Evolutionary conservation across 2,329 filamentous ascomycete species (phyloP).

Genomic region (Penicillium sp.): DNA sequence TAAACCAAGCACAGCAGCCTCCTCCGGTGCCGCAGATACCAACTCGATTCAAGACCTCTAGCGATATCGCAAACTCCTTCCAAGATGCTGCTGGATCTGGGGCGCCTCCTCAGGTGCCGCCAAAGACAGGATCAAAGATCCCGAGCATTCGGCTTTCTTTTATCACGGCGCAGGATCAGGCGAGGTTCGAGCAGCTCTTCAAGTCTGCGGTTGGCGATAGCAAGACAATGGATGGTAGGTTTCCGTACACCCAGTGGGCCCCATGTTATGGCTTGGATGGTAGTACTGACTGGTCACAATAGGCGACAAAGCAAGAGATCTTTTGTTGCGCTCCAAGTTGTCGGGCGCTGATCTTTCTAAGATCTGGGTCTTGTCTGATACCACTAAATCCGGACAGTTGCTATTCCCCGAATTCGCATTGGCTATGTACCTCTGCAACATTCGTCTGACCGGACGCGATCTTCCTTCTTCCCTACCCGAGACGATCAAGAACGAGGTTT

Average conservation of each 20-base stretch:
- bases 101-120: conserved; percentile 59
- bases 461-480: conserved; percentile 75
- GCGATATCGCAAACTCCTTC: conserved; percentile 64
- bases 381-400: conserved; percentile 91
- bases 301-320: conserved; percentile 82
- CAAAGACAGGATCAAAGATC: conserved; percentile 68
- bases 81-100: conserved; percentile 38
- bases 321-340: conserved; percentile 83
- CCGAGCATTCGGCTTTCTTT: conserved; percentile 93
- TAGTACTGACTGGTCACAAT: conserved; percentile 14
- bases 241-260: not conserved
- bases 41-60: conserved; percentile 60
- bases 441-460: conserved; percentile 82
- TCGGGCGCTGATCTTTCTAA: conserved; percentile 83
- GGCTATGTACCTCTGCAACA: conserved; percentile 97
- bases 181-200: conserved; percentile 96
- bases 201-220: conserved; percentile 86
- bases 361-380: conserved; percentile 94
- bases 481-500: conserved; percentile 90
- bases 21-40: conserved; percentile 34
- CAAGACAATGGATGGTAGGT: conserved; percentile 72
- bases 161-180: conserved; percentile 90
- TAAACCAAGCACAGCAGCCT: conserved; percentile 34
- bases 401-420: conserved; percentile 97
- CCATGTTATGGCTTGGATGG: not conserved